Evolutionary conservation across 2,329 filamentous ascomycete species (phyloP), one percentile per base, ranked within the genome.

Genomic region (Botrytis elliptica): DNA sequence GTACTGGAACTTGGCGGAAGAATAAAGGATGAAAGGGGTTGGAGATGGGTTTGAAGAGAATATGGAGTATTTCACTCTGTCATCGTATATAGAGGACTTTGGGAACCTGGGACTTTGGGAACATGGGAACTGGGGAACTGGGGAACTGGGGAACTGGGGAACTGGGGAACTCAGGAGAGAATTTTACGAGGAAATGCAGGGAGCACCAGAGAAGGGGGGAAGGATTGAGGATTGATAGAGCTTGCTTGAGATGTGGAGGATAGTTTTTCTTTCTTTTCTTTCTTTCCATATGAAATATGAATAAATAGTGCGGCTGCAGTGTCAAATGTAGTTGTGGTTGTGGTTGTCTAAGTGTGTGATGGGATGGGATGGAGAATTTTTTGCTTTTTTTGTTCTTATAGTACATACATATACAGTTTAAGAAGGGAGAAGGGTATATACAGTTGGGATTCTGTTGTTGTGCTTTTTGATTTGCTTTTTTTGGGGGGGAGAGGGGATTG

Each of bases 151-250:
- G n/a, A n/a, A n/a, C n/a, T n/a, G n/a, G n/a, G 68, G 0, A 52
- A n/a, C 4, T 4, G 22, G 71, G 68, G 1, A 49, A 25, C 4
- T 25, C 4, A 9, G 46, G 9, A 16, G 8, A 83, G 18, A 65
- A 79, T 33, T 83, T 85, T 5, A 73, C 77, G 22, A 84, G 83
- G 82, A 81, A 77, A 83, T 85, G 75, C 85, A 86, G 73, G 73
- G 75, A 0, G 73, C n/a, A n/a, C n/a, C 77, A 9, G 33, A 9
- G 2, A 84, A 84, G 8, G 83, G 82, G 0, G 1, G 83, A 85
- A 84, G 84, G 83, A 81, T 85, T 62, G 75, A 1, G 84, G 33
- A 33, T 33, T 33, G 33, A 33, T 33, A 33, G 33, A 33, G 33
- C 33, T 33, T 33, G 33, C 33, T 33, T 33, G 75, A 1, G 84